Evolutionary conservation across 441 rosid species (phyloP).

Genomic region (Gossypium schwendimanii): DNA sequence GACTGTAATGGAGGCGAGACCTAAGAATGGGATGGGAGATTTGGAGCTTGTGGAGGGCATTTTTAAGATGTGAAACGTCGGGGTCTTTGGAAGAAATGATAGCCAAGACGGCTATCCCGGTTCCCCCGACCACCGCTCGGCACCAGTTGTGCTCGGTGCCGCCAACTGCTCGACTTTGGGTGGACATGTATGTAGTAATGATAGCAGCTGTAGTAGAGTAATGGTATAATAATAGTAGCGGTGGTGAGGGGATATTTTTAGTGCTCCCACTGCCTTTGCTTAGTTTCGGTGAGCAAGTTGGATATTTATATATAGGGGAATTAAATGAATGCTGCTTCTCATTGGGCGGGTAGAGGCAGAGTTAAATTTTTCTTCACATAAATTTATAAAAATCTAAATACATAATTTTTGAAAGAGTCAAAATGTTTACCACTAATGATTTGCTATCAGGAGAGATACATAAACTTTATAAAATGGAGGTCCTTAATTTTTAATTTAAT

Average conservation of each 20-base stretch:
- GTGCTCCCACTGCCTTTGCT: background rate
- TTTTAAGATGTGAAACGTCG: slow-evolving; percentile 16
- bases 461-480: too few relatives aligned
- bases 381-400: too few relatives aligned
- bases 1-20: slow-evolving; percentile 29
- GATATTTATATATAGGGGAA: background rate
- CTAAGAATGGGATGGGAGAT: slow-evolving; percentile 33
- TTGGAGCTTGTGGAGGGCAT: slow-evolving; percentile 32
- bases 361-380: too few relatives aligned
- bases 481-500: too few relatives aligned
- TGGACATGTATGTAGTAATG: slow-evolving; percentile 8
- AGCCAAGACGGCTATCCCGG: slow-evolving; percentile 41
- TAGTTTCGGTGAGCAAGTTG: background rate
- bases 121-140: slow-evolving; percentile 39
- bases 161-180: slow-evolving; percentile 22
- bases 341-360: background rate
- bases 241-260: background rate
- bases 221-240: background rate
- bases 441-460: too few relatives aligned
- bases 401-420: too few relatives aligned
- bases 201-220: background rate
- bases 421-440: too few relatives aligned
- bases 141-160: slow-evolving; percentile 51
- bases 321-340: background rate
- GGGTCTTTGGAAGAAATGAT: slow-evolving; percentile 25